Conservation (phyloP, 148 eudicot genomes). For the Limonium bicolor region DNA sequence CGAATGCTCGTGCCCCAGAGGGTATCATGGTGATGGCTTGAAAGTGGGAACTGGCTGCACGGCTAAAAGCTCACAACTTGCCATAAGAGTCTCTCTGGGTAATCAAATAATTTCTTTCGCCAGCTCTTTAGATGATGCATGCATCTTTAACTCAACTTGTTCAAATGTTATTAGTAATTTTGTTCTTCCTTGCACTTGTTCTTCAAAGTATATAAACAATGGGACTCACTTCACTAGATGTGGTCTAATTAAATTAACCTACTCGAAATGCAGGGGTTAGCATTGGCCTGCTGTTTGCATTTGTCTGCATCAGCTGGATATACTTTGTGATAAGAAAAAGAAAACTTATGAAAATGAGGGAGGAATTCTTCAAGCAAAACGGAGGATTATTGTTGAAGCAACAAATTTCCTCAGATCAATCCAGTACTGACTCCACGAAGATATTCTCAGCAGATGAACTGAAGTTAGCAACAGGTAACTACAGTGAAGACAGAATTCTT, state of each 20-base stretch:
- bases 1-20: constrained; percentile 13
- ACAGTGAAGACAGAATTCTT: not conserved
- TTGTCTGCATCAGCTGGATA: constrained; percentile 9
- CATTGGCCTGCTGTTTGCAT: constrained; percentile 2
- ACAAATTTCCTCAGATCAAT: not conserved
- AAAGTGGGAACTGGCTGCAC: constrained; percentile 5
- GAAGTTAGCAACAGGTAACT: not conserved
- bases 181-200: too few species aligned
- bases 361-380: constrained; percentile 8
- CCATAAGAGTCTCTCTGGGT: constrained; percentile 7
- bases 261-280: constrained; percentile 19
- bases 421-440: not conserved
- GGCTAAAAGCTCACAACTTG: not conserved
- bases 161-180: too few species aligned
- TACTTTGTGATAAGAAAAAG: not conserved
- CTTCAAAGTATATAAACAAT: too few species aligned
- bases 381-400: constrained; percentile 8
- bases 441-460: not conserved
- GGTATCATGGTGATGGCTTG: constrained; percentile 11
- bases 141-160: too few species aligned
- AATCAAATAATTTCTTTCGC: too few species aligned
- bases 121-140: too few species aligned
- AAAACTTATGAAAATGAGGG: constrained; percentile 7
- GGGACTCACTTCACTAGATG: too few species aligned
- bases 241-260: too few species aligned